These are phyloP conservation scores for Trichosporon sp. DNA, from an alignment of 1,284 basidiomycete species.

Conservation along the genomic window DNA sequence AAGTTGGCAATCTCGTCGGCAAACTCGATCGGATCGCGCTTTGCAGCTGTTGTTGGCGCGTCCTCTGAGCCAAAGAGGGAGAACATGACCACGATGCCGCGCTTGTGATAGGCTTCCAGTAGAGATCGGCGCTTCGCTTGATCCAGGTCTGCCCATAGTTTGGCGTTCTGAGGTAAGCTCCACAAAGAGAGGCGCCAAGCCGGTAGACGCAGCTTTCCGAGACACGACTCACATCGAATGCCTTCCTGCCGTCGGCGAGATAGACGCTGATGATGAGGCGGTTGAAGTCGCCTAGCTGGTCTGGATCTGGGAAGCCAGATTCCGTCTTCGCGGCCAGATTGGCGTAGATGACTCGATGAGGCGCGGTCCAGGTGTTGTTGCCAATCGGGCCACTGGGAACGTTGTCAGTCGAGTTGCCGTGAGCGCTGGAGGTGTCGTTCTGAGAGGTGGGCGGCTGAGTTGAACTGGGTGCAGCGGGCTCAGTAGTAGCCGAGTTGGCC, in stretches of 20 bases:
- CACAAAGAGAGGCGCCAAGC: too few relatives aligned
- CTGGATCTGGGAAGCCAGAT: neutral
- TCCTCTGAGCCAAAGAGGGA: constrained; percentile 16
- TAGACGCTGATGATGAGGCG: constrained; percentile 51
- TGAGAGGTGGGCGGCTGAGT: neutral
- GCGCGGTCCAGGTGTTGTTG: neutral
- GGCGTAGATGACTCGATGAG: neutral
- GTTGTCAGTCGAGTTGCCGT: neutral
- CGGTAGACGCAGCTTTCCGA: too few relatives aligned
- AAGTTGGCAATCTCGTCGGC: constrained; percentile 34
- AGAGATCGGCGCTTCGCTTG: neutral
- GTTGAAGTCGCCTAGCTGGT: constrained; percentile 32
- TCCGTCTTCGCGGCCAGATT: neutral
- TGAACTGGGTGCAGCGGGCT: neutral
- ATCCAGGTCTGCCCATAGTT: neutral
- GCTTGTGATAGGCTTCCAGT: constrained; percentile 45
- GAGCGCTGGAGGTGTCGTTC: too few relatives aligned
- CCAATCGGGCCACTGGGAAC: neutral
- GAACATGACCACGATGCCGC: constrained; percentile 32
- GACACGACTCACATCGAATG: constrained; percentile 23
- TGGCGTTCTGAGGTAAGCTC: constrained; percentile 20
- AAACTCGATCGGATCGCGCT: neutral
- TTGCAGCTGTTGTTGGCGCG: constrained; percentile 13
- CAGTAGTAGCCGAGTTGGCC: neutral
- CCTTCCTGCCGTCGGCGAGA: constrained; percentile 13